These are phyloP conservation scores for Pichia sp. DNA, from an alignment of 1,139 yeast genomes.

Conservation along the genomic window DNA sequence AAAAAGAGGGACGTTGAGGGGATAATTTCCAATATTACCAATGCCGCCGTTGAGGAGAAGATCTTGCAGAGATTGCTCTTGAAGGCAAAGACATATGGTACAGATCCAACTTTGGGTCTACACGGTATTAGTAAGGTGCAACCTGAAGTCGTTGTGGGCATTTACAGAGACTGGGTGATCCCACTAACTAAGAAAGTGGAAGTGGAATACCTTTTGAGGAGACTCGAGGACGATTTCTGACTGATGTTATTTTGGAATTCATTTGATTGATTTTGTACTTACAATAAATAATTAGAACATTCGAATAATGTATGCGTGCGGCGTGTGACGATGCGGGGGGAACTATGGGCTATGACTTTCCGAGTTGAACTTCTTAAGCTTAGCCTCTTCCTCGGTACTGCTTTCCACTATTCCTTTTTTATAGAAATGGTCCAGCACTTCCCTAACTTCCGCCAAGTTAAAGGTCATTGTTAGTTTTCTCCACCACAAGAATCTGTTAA, in stretches of 20 bases:
- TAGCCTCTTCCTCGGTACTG: conserved; percentile 3
- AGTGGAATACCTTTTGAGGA: conserved; percentile 76
- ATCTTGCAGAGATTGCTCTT: conserved; percentile 70
- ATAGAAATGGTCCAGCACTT: conserved; percentile 17
- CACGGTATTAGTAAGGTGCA: conserved; percentile 74
- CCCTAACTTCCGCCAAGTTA: conserved; percentile 19
- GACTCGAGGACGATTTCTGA: conserved; percentile 56
- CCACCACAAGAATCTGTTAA: conserved; percentile 54
- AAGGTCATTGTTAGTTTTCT: conserved; percentile 35
- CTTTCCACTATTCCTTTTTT: conserved; percentile 11
- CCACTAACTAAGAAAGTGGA: conserved; percentile 95
- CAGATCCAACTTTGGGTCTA: conserved; percentile 75
- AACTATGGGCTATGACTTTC: not conserved
- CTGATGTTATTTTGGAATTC: too few species aligned
- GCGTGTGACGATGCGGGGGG: too few species aligned
- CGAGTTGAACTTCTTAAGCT: conserved; percentile 3
- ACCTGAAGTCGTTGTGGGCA: conserved; percentile 71
- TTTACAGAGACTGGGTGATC: conserved; percentile 82
- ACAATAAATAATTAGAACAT: too few species aligned
- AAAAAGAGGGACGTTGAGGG: conserved; percentile 59
- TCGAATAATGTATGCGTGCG: too few species aligned
- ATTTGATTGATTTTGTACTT: too few species aligned
- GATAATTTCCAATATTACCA: conserved; percentile 76
- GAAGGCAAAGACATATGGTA: conserved; percentile 82
- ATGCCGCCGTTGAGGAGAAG: conserved; percentile 75